A percentile compares a stretch with the other conserved stretches of the same genome.
Evolutionary conservation across 345 rosid genomes (phyloP).

Genomic region (Toxicodendron radicans): DNA sequence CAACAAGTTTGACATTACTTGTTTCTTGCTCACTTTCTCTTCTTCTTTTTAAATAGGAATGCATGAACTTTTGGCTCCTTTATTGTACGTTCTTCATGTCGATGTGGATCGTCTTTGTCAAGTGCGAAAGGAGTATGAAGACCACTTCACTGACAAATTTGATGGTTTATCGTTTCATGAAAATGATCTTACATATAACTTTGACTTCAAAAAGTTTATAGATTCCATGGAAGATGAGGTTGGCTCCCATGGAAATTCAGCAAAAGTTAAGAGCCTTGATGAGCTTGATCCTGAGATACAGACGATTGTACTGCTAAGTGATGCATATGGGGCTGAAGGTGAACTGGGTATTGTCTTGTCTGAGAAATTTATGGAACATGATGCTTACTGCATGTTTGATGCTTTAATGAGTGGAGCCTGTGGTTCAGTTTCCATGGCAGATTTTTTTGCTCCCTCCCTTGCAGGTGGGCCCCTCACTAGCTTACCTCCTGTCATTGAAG

Average conservation of each 20-base stretch:
- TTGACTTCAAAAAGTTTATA: slow-evolving; percentile 71
- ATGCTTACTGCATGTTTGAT: slow-evolving; percentile 97
- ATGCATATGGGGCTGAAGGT: slow-evolving; percentile 98
- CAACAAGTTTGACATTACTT: not conserved
- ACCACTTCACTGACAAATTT: slow-evolving; percentile 82
- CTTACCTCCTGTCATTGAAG: slow-evolving; percentile 86
- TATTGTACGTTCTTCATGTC: slow-evolving; percentile 87
- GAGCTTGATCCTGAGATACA: slow-evolving; percentile 90
- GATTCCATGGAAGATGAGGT: slow-evolving; percentile 61
- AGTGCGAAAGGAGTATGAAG: slow-evolving; percentile 79
- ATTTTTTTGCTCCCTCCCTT: slow-evolving; percentile 66
- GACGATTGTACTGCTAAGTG: slow-evolving; percentile 62
- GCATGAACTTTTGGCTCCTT: slow-evolving; percentile 98
- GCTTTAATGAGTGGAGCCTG: slow-evolving; percentile 79
- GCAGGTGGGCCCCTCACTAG: slow-evolving; percentile 54
- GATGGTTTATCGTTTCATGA: slow-evolving; percentile 80
- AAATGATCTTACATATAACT: slow-evolving; percentile 70
- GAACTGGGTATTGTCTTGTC: slow-evolving; percentile 94
- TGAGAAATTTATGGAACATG: slow-evolving; percentile 97
- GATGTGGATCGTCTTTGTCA: slow-evolving; percentile 76
- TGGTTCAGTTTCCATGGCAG: slow-evolving; percentile 84
- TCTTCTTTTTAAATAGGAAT: slow-evolving; percentile 49
- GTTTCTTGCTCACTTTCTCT: slow-evolving; percentile 16
- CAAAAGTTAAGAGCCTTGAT: slow-evolving; percentile 54
- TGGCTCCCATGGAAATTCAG: slow-evolving; percentile 46